A percentile compares a stretch with the other conserved stretches of the same genome.
Conservation (phyloP, 176 grass and related monocot species). For the Cenchrus americanus region DNA sequence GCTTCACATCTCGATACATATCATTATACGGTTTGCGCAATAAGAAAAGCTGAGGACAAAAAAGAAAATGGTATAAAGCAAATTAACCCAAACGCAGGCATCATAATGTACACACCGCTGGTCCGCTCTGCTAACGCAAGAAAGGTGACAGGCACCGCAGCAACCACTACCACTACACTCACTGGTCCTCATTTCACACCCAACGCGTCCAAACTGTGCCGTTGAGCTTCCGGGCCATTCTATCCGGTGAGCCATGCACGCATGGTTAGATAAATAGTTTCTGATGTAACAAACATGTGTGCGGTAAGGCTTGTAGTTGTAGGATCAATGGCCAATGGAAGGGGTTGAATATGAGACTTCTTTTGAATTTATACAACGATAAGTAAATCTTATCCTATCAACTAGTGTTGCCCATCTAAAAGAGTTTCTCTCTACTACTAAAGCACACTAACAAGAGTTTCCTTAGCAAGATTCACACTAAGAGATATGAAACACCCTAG, state of each 20-base stretch:
- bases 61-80: conserved; percentile 13
- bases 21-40: background rate
- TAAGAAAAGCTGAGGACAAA: background rate
- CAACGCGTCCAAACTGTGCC: background rate
- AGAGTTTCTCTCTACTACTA: too few species aligned
- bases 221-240: conserved; percentile 10
- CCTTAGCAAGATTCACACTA: too few species aligned
- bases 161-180: conserved; percentile 30
- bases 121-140: background rate
- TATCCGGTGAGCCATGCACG: conserved; percentile 18
- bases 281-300: too few species aligned
- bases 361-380: too few species aligned
- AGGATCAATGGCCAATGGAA: too few species aligned
- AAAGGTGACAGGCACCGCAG: conserved; percentile 7
- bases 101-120: conserved; percentile 14
- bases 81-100: conserved; percentile 9
- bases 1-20: background rate
- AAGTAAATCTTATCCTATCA: too few species aligned
- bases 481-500: too few species aligned
- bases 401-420: too few species aligned
- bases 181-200: conserved; percentile 40
- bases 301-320: too few species aligned
- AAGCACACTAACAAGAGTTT: too few species aligned
- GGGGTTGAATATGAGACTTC: too few species aligned
- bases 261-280: too few species aligned